Conservation (phyloP, 352 stramenopile species). For the Phytophthora cryptogea region DNA sequence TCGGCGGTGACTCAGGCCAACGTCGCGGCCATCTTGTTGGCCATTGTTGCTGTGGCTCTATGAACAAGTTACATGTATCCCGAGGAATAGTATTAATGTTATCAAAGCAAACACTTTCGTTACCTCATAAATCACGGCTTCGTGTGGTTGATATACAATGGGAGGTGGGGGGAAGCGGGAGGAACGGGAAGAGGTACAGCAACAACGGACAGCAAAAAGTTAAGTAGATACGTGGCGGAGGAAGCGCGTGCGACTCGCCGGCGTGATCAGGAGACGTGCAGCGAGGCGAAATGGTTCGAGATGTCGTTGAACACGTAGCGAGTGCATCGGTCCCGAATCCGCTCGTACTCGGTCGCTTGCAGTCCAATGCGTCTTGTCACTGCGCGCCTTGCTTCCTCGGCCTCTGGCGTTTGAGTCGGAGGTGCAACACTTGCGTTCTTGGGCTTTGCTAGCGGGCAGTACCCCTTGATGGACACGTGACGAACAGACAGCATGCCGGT, state of each 20-base stretch:
- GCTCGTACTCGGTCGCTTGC: constrained; percentile 57
- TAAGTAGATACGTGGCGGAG: too few relatives aligned
- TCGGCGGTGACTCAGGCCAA: background rate
- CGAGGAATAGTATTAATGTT: constrained; percentile 16
- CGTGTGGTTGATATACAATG: too few relatives aligned
- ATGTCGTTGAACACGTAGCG: constrained; percentile 61
- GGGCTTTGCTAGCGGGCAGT: constrained; percentile 38
- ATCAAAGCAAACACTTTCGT: constrained; percentile 18
- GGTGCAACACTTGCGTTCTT: constrained; percentile 3
- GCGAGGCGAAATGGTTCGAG: constrained; percentile 7
- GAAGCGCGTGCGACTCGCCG: background rate
- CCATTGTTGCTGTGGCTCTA: background rate
- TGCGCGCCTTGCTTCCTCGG: constrained; percentile 35
- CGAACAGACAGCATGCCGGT: constrained; percentile 59
- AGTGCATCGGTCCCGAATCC: constrained; percentile 52
- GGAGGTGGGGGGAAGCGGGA: too few relatives aligned
- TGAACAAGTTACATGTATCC: background rate
- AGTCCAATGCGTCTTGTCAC: constrained; percentile 54
- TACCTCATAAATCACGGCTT: background rate
- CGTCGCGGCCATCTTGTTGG: constrained; percentile 1
- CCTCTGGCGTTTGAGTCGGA: constrained; percentile 11
- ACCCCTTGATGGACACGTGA: constrained; percentile 64
- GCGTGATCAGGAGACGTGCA: constrained; percentile 17
- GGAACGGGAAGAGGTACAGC: background rate
- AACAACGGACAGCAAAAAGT: too few relatives aligned